Conservation (phyloP, 352 stramenopile species). For the Albugo candida region DNA sequence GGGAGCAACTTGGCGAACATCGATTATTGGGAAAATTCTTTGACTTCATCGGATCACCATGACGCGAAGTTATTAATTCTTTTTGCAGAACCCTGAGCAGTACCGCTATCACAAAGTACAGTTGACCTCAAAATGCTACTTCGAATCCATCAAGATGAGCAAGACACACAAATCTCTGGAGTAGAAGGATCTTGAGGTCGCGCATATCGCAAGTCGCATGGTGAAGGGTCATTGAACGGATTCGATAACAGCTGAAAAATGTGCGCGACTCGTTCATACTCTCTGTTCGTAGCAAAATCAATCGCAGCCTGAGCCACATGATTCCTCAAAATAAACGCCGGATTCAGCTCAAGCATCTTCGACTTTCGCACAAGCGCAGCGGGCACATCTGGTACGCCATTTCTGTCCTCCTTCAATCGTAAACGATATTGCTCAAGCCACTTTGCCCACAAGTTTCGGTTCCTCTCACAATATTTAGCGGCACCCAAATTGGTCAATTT, state of each 20-base stretch:
- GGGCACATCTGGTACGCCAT: constrained; percentile 14
- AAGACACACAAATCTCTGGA: constrained; percentile 56
- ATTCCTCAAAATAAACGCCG: constrained; percentile 75
- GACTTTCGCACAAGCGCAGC: constrained; percentile 13
- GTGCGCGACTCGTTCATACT: constrained; percentile 40
- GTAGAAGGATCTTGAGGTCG: constrained; percentile 25
- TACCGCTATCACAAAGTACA: no score
- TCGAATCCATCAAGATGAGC: constrained; percentile 45
- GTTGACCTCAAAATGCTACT: no score
- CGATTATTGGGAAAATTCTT: no score
- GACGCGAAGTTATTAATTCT: no score
- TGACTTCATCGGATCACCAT: no score
- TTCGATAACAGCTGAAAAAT: constrained; percentile 51
- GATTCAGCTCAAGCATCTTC: constrained; percentile 50
- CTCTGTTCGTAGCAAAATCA: constrained; percentile 41
- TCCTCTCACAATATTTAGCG: not conserved
- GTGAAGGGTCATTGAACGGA: constrained; percentile 30
- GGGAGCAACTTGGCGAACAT: no score
- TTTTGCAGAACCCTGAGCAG: no score
- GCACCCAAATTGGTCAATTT: constrained; percentile 19
- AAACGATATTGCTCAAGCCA: constrained; percentile 38
- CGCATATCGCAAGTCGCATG: constrained; percentile 23
- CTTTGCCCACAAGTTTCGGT: constrained; percentile 14
- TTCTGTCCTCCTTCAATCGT: constrained; percentile 22
- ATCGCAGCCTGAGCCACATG: constrained; percentile 80